Percentiles rank a stretch among this genome's conserved stretches.
Evolutionary conservation across 176 grass and related monocot genomes (phyloP).

Genomic region (Dendrocalamus sinicus): DNA sequence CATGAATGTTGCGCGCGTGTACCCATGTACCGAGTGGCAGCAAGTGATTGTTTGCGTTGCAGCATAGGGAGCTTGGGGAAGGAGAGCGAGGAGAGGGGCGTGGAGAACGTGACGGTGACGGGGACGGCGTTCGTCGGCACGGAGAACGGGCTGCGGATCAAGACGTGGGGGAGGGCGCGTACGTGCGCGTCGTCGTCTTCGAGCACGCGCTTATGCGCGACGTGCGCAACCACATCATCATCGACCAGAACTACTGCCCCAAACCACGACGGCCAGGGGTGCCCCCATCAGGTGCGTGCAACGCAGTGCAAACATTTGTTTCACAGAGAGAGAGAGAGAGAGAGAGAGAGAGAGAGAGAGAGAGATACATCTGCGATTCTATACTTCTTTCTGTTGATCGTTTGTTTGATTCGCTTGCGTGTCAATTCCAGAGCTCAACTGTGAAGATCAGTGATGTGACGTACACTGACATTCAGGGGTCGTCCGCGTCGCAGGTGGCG

Average conservation of each 20-base stretch:
- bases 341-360: no score
- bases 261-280: slow-evolving; percentile 36
- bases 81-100: slow-evolving; percentile 45
- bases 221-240: slow-evolving; percentile 66
- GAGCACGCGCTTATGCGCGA: slow-evolving; percentile 51
- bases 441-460: slow-evolving; percentile 70
- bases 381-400: no score
- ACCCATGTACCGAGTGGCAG: neutral
- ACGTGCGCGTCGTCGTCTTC: slow-evolving; percentile 55
- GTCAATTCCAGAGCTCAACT: slow-evolving; percentile 39
- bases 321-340: no score
- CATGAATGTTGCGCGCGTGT: neutral
- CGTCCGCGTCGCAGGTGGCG: slow-evolving; percentile 57
- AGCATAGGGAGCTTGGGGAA: slow-evolving; percentile 52
- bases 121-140: slow-evolving; percentile 49
- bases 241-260: slow-evolving; percentile 70
- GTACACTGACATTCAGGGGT: slow-evolving; percentile 57
- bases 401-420: no score
- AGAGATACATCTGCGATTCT: no score
- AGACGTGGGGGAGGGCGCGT: slow-evolving; percentile 61
- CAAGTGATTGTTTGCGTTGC: neutral
- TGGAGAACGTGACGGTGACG: slow-evolving; percentile 68
- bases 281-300: slow-evolving; percentile 53
- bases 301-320: neutral
- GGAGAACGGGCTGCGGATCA: slow-evolving; percentile 67